Evolutionary conservation across 495 filamentous ascomycete species (phyloP).

Genomic region (Pseudoneurospora amorphoporcata): DNA sequence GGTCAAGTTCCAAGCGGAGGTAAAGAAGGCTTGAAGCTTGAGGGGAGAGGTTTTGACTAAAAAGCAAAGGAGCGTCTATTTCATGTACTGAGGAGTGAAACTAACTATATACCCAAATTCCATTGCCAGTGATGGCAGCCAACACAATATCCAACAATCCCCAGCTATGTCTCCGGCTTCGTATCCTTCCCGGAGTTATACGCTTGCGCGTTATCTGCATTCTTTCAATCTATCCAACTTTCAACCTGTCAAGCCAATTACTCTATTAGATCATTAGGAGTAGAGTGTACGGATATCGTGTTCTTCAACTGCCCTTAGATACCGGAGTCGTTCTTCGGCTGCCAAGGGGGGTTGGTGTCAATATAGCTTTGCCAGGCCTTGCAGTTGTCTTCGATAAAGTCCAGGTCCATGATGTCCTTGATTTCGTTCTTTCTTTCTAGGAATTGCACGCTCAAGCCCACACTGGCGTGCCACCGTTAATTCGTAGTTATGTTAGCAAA

Average conservation of each 20-base stretch:
- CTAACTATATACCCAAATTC: background rate
- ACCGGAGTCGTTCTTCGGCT: background rate
- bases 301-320: background rate
- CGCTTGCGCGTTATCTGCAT: background rate
- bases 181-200: background rate
- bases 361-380: slow-evolving; percentile 8
- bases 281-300: background rate
- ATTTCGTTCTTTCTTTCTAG: slow-evolving; percentile 22
- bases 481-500: background rate
- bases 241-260: background rate
- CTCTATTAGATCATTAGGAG: background rate
- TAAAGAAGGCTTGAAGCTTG: slow-evolving; percentile 25
- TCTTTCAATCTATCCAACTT: background rate
- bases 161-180: background rate
- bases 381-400: slow-evolving; percentile 5
- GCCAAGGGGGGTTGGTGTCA: background rate
- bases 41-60: background rate
- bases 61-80: background rate
- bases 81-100: background rate
- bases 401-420: slow-evolving; percentile 2
- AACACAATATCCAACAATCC: background rate
- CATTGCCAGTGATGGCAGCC: background rate
- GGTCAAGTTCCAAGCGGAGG: slow-evolving; percentile 36
- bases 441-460: slow-evolving; percentile 38
- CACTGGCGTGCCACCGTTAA: slow-evolving; percentile 27